Conservation (phyloP, 306 rosid genomes). For the Vachellia collinsii region DNA sequence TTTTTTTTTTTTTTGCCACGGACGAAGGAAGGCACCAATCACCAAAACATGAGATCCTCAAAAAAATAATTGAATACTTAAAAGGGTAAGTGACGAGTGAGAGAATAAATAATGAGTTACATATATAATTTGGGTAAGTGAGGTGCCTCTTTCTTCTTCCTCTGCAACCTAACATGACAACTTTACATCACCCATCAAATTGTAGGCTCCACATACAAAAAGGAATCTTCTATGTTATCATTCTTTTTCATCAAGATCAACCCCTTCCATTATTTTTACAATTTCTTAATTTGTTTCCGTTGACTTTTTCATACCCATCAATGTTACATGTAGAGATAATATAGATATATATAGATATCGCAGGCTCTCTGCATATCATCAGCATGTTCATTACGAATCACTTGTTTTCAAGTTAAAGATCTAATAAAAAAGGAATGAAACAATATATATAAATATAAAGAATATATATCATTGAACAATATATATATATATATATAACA, state of each 20-base stretch:
- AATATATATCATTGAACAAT: neutral
- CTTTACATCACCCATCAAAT: neutral
- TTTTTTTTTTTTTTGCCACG: neutral
- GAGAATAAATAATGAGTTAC: neutral
- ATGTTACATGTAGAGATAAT: no score
- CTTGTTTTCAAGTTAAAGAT: conserved; percentile 1
- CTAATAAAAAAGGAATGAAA: neutral
- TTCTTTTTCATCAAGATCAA: neutral
- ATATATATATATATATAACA: no score
- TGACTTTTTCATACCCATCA: conserved; percentile 9
- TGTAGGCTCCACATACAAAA: neutral
- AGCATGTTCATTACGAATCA: neutral
- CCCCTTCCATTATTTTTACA: neutral
- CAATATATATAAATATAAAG: neutral
- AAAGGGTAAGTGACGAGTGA: neutral
- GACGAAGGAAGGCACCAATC: neutral
- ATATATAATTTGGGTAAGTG: neutral
- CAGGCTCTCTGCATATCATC: neutral
- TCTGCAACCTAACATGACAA: neutral
- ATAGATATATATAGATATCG: neutral
- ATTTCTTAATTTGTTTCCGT: neutral
- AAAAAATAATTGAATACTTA: neutral
- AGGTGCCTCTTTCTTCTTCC: neutral
- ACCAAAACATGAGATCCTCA: neutral
- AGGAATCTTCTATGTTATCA: neutral